Base-by-base conservation (phyloP, 139 green algal species). In the Chlamydomonas eustigma region DNA sequence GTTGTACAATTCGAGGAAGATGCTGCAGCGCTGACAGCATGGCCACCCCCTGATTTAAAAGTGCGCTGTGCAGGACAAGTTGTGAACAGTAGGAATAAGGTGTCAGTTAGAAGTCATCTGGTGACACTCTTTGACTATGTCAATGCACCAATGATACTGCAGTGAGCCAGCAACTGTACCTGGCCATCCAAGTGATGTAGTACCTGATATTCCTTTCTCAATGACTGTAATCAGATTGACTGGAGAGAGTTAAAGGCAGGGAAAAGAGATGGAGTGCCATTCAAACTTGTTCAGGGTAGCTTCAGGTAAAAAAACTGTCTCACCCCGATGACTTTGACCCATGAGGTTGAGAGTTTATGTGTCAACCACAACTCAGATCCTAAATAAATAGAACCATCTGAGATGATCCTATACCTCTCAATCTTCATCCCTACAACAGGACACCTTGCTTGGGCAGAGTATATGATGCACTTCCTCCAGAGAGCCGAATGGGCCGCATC, bases 381-480 rank as follows among this genome's bases (percentile, higher is more conserved):
- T n/a, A n/a, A n/a, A n/a, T n/a, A n/a, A n/a, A n/a, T n/a, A n/a
- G n/a, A n/a, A n/a, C n/a, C n/a, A n/a, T n/a, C 12, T 35, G 30
- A 24, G 2, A 39, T 52, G 4, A 1, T 0, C 0, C n/a, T 36
- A n/a, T 12, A 51, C 22, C 51, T 34, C 31, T 67, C 22, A 5
- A 31, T 73, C 31, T 37, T 12, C 5, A 65, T 31, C 75, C 32
- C 77, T 88, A 18, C 18, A 18, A 63, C 58, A 70, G 76, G 72
- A 93, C 89, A 12, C 88, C 90, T 2, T 90, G 81, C 51, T 34
- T 79, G 31, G 78, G 78, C 2, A 80, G 82, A 8, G 76, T 93
- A 2, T 93, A 87, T 52, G 84, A 92, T 51, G 90, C 88, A 0
- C 80, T 95, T 22, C 91, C 91, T 0, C 51, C 44, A 0, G 87